Conservation (phyloP, 306 rosid species). For the Ormosia emarginata region DNA sequence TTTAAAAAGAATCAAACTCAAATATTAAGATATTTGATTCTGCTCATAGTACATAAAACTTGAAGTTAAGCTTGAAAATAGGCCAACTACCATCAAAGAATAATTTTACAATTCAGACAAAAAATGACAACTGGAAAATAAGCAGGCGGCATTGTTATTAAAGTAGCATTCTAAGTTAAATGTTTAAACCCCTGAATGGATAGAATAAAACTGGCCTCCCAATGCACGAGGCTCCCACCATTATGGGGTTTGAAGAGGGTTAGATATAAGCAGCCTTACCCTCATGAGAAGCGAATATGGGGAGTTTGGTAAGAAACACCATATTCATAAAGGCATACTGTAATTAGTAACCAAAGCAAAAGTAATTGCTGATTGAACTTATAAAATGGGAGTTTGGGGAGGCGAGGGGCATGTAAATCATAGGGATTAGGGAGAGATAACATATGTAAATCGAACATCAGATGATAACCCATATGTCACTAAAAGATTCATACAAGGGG, state of each 20-base stretch:
- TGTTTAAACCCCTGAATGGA: background rate
- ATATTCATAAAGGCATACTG: background rate
- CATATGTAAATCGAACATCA: slow-evolving; percentile 10
- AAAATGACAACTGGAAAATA: background rate
- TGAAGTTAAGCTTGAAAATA: background rate
- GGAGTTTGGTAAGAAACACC: background rate
- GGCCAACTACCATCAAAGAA: background rate
- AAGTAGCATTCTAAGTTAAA: background rate
- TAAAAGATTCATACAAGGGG: background rate
- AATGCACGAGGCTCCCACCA: background rate
- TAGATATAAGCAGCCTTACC: background rate
- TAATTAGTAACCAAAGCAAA: slow-evolving; percentile 5
- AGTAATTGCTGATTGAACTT: background rate
- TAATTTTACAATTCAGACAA: background rate
- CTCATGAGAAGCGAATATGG: background rate
- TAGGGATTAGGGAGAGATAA: background rate
- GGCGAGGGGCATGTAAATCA: background rate
- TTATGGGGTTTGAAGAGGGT: background rate
- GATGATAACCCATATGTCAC: slow-evolving; percentile 1
- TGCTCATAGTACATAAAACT: background rate
- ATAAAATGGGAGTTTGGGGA: background rate
- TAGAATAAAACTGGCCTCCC: background rate
- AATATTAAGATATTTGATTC: background rate
- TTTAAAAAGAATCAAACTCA: background rate
- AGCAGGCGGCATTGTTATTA: background rate